Base-by-base conservation (phyloP, 768 basidiomycete species). In the Hypholoma fasciculare region DNA sequence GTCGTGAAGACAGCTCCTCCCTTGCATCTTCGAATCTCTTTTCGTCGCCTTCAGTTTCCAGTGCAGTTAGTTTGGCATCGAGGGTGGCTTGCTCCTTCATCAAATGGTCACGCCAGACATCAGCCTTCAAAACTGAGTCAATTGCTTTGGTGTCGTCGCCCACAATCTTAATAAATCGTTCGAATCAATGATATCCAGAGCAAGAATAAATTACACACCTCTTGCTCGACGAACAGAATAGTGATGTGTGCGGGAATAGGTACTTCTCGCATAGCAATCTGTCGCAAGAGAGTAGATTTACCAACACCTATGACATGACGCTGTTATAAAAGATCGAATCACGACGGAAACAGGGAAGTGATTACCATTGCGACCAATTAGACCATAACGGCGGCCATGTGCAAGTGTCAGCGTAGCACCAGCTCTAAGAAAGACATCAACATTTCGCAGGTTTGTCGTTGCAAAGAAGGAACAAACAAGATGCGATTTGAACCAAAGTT, bases 171-270 rank as follows among this genome's bases (percentile, higher is more conserved):
- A 23, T 49, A 42, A 34, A 34, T 3, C 6, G 30, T 9, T 34
- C 30, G 30, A 34, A 34, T 34, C 30, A 34, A 34, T 5, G 30
- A 9, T 34, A 34, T 34, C 30, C 9, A 34, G 30, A 34, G 23
- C 23, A n/a, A 44, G 9, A 50, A 17, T 51, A 17, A 16, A 38
- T 9, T 39, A 55, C 77, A 48, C 60, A 90, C 95, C 76, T 99
- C 97, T 77, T 99, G 97, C 71, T 99, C 97, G 54, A 99, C 97
- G 69, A 98, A 98, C 26, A 98, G 81, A 63, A 99, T 97, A 3
- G 94, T 94, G 69, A 99, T 97, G 69, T 99, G 93, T 0, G 92
- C 76, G 4, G 96, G 96, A 56, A 98, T 91, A 14, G 93, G 88
- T 16, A 99, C 87, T 66, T 98, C 97, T 64, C 97, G 85, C 81